phyloP scores from a whole-genome alignment of 306 rosid genomes.

The Lathyrus aphaca region DNA sequence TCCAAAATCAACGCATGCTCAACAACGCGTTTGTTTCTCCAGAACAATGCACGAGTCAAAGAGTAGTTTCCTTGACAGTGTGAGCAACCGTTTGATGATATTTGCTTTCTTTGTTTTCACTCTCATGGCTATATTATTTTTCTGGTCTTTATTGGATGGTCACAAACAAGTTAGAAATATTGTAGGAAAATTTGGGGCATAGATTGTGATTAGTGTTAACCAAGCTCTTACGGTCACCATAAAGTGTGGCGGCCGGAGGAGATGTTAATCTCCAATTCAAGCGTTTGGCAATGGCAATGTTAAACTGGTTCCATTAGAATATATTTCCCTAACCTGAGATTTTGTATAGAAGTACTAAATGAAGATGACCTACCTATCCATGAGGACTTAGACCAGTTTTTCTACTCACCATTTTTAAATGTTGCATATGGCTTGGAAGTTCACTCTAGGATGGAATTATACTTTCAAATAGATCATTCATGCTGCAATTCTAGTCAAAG shows the following conservation, averaged over 20 bases:
- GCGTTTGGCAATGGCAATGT: slow-evolving; percentile 20
- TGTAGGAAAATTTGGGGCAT: slow-evolving; percentile 17
- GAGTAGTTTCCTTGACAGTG: slow-evolving; percentile 10
- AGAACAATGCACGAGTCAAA: slow-evolving; percentile 41
- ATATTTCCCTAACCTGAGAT: no score
- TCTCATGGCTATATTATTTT: slow-evolving; percentile 38
- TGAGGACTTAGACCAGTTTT: neutral
- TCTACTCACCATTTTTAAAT: neutral
- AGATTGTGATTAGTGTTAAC: slow-evolving; percentile 26
- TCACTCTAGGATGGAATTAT: neutral
- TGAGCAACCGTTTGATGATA: slow-evolving; percentile 17
- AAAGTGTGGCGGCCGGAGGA: neutral
- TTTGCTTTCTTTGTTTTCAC: slow-evolving; percentile 41
- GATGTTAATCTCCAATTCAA: neutral
- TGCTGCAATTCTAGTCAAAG: no score
- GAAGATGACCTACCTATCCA: neutral
- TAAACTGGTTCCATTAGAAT: no score
- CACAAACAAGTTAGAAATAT: slow-evolving; percentile 35
- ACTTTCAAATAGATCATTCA: neutral
- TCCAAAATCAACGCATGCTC: slow-evolving; percentile 30
- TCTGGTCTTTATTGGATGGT: slow-evolving; percentile 43
- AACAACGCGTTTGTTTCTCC: slow-evolving; percentile 16
- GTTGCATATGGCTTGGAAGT: neutral
- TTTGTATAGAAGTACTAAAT: no score
- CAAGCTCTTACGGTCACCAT: neutral